phyloP scores from a whole-genome alignment of 352 stramenopile genomes.

The Nothophytophthora sp. region DNA sequence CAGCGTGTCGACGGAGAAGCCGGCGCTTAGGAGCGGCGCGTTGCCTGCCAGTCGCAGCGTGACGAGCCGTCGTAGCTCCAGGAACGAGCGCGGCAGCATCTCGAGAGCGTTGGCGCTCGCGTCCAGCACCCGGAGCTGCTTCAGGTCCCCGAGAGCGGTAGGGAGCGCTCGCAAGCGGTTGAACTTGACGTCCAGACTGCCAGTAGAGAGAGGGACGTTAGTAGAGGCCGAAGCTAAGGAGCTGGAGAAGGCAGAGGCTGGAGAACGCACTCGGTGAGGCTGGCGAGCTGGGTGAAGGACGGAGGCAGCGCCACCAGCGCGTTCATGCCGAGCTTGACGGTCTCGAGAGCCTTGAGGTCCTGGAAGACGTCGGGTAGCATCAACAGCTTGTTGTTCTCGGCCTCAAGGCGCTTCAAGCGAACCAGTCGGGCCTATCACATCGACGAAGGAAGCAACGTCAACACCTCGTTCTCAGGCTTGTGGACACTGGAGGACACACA shows the following conservation, averaged over 20 bases:
- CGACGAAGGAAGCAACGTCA: no score
- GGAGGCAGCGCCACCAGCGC: conserved; percentile 43
- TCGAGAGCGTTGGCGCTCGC: conserved; percentile 61
- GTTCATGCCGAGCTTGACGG: conserved; percentile 63
- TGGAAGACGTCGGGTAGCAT: conserved; percentile 57
- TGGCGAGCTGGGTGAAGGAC: conserved; percentile 50
- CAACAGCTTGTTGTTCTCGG: conserved; percentile 72
- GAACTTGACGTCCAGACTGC: conserved; percentile 71
- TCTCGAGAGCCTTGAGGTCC: conserved; percentile 43
- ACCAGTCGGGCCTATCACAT: conserved; percentile 65
- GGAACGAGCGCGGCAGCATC: conserved; percentile 47
- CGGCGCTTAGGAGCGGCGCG: conserved; percentile 25
- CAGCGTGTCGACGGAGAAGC: conserved; percentile 45
- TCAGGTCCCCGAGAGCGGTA: conserved; percentile 43
- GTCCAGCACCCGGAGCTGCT: conserved; percentile 44
- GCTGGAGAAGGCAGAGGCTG: no score
- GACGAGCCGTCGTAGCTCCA: conserved; percentile 47
- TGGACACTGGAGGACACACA: not conserved
- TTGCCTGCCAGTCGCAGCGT: conserved; percentile 60
- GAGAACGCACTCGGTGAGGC: conserved; percentile 53
- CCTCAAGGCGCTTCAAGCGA: conserved; percentile 56
- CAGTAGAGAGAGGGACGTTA: not conserved
- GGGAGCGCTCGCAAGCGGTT: conserved; percentile 62
- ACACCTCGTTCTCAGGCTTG: no score
- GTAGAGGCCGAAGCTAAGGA: not conserved